Evolutionary conservation across 768 basidiomycete species (phyloP), one percentile per base, ranked within the genome.

Genomic region (Dentipellis fragilis): DNA sequence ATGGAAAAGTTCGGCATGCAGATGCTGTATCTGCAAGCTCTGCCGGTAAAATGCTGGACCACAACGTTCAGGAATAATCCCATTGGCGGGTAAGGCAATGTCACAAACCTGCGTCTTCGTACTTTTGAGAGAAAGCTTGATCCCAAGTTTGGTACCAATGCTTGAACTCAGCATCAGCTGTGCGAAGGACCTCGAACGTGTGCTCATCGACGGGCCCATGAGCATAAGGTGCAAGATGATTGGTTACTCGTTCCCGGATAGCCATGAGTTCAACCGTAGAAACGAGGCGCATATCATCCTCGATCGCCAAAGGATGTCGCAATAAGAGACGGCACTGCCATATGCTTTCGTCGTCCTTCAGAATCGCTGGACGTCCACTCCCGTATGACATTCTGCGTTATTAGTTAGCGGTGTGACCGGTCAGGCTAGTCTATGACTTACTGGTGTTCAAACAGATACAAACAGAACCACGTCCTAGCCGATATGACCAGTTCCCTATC

Each of bases 401-500:
- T 6, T 36, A 21, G 52, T 56, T 9, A 56, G 49, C 35, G 16
- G 10, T 21, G 22, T 40, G 23, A 29, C n/a, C 22, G 38, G 23
- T 8, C 29, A 42, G 49, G 21, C 19, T n/a, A 35, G 46, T 38
- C 48, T 10, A 21, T 11, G 21, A 80, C 88, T 62, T 63, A 93
- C 89, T 95, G 93, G 67, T 94, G 92, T 65, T 95, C 93, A 66
- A 94, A 92, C 38, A 95, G 80, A 66, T 93, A 94, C 14, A 94
- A 75, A 64, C 91, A 92, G 66, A 96, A 93, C 93, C 93, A 97
- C 8, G 85, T 91, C 47, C 93, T 80, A 22, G 90, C 79, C 16
- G 84, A 84, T 53, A 90, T 80, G 42, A 96, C 83, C 22, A 97
- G 75, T 34, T 89, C 81, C 47, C 83, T 79, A 63, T 97, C 93